Conservation (phyloP, 2,329 filamentous ascomycete genomes). For the Exophiala mesophila region DNA sequence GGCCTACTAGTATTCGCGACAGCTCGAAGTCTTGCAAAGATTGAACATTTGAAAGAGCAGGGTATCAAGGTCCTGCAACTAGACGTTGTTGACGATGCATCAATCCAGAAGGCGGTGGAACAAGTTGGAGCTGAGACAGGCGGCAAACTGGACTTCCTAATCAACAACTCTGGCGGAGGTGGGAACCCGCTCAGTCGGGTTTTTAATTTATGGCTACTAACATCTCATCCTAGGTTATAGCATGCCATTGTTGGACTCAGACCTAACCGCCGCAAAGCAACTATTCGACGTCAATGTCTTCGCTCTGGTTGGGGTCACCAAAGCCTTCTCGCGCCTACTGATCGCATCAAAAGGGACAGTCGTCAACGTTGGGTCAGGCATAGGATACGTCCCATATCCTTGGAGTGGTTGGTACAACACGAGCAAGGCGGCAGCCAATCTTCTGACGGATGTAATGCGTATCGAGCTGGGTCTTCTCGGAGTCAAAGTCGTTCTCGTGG, state of each 20-base stretch:
- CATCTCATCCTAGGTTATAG: slow-evolving; percentile 24
- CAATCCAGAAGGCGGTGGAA: not conserved
- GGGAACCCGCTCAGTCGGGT: not conserved
- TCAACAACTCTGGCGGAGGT: slow-evolving; percentile 19
- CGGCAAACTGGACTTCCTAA: slow-evolving; percentile 14
- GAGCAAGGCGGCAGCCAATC: slow-evolving; percentile 55
- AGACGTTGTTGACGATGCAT: slow-evolving; percentile 30
- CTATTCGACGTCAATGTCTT: slow-evolving; percentile 42
- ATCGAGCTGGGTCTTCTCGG: slow-evolving; percentile 38
- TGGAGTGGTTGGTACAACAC: slow-evolving; percentile 45
- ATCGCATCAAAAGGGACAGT: slow-evolving; percentile 27
- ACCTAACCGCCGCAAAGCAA: slow-evolving; percentile 31
- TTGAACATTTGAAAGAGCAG: slow-evolving; percentile 24
- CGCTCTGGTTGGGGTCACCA: slow-evolving; percentile 33
- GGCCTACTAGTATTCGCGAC: slow-evolving; percentile 40
- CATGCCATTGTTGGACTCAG: slow-evolving; percentile 35
- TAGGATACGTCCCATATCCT: slow-evolving; percentile 30
- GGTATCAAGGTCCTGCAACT: slow-evolving; percentile 32
- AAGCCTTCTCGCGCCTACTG: slow-evolving; percentile 35
- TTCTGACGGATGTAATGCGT: slow-evolving; percentile 53
- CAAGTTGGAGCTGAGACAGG: slow-evolving; percentile 10
- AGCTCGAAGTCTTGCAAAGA: slow-evolving; percentile 34
- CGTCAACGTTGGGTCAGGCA: slow-evolving; percentile 26
- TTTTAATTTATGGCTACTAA: not conserved
- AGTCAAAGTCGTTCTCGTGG: slow-evolving; percentile 47